Evolutionary conservation across 179 eudicot genomes (phyloP).

Genomic region (Actinidia arguta): DNA sequence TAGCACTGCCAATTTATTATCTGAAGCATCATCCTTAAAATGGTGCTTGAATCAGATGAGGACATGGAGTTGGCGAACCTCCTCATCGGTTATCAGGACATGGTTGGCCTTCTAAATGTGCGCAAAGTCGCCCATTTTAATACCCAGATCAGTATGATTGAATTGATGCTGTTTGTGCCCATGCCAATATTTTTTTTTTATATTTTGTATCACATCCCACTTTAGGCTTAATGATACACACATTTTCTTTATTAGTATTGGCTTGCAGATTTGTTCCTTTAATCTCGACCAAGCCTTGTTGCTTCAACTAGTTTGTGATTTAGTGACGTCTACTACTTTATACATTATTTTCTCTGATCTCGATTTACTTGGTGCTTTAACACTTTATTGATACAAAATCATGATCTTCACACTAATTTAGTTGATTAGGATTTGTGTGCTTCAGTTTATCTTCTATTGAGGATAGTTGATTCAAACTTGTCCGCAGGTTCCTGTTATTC

Average conservation of each 20-base stretch:
- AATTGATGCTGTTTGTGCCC: background rate
- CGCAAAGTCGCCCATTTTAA: conserved; percentile 88
- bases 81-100: conserved; percentile 92
- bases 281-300: background rate
- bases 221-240: too few species aligned
- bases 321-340: conserved; percentile 9
- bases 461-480: conserved; percentile 11
- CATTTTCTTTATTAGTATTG: background rate
- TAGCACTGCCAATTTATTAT: background rate
- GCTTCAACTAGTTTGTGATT: background rate
- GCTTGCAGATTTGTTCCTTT: background rate
- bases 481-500: conserved; percentile 77
- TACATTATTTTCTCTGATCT: background rate
- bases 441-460: background rate
- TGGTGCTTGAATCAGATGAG: conserved; percentile 55
- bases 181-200: background rate
- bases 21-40: conserved; percentile 11
- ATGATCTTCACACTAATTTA: background rate
- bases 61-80: conserved; percentile 89
- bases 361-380: background rate
- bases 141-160: conserved; percentile 59
- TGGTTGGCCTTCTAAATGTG: conserved; percentile 90
- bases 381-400: background rate
- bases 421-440: background rate
- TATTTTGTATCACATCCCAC: too few species aligned